These are phyloP conservation scores for Gastrodia elata DNA, from an alignment of 106 monocot species.

Conservation along the genomic window DNA sequence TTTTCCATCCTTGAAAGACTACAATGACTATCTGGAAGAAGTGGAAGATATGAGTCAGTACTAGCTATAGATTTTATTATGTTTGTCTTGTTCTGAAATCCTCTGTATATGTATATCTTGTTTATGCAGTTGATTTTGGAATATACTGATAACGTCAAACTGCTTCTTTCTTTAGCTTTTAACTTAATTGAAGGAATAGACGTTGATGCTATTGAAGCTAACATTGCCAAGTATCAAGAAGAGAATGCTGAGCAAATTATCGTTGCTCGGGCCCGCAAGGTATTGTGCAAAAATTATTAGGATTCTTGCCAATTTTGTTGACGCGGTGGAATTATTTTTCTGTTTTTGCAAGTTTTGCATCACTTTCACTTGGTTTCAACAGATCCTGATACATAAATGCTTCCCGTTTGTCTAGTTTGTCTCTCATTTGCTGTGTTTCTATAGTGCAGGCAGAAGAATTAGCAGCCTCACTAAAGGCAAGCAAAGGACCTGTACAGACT, in stretches of 20 bases:
- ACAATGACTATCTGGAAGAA: conserved; percentile 97
- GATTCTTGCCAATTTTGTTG: not conserved
- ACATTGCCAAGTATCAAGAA: conserved; percentile 70
- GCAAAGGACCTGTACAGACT: conserved; percentile 35
- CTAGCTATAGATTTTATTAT: not conserved
- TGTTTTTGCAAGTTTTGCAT: not conserved
- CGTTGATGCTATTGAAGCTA: conserved; percentile 74
- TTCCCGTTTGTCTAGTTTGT: not conserved
- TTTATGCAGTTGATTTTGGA: not conserved
- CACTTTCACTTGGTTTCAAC: not conserved
- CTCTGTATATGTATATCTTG: too few relatives aligned
- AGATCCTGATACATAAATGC: not conserved
- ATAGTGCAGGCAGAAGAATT: conserved; percentile 81
- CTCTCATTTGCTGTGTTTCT: not conserved
- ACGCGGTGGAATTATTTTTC: not conserved
- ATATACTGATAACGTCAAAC: not conserved
- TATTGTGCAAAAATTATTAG: conserved; percentile 5
- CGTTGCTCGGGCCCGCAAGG: conserved; percentile 74
- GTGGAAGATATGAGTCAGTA: conserved; percentile 96
- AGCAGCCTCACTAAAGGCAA: conserved; percentile 64
- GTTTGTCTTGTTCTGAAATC: too few relatives aligned
- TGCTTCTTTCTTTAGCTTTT: conserved; percentile 38
- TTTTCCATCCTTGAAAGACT: conserved; percentile 65
- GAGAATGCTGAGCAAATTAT: conserved; percentile 95
- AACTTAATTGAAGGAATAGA: conserved; percentile 78